These are phyloP conservation scores for Kuraishia capsulata DNA, from an alignment of 805 yeast genomes.

Conservation along the genomic window DNA sequence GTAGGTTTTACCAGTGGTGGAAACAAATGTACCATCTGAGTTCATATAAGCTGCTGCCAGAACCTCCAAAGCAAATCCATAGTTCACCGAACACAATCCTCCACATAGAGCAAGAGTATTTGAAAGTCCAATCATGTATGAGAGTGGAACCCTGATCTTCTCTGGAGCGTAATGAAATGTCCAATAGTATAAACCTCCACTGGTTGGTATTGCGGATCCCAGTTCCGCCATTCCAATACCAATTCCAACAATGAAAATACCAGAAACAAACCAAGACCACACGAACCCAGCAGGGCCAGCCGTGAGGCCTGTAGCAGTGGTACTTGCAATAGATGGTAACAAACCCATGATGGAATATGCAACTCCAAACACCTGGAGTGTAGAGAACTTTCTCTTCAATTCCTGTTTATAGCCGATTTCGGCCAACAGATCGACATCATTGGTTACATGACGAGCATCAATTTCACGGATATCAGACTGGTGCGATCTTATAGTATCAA, in stretches of 20 bases:
- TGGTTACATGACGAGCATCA: slow-evolving; percentile 16
- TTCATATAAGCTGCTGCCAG: slow-evolving; percentile 32
- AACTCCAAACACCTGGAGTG: slow-evolving; percentile 51
- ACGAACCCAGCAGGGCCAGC: slow-evolving; percentile 54
- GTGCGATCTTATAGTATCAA: slow-evolving; percentile 3
- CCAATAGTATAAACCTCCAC: slow-evolving; percentile 55
- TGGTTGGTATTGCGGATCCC: slow-evolving; percentile 52
- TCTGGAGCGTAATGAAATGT: slow-evolving; percentile 34
- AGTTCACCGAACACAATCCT: slow-evolving; percentile 32
- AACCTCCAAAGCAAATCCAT: slow-evolving; percentile 34
- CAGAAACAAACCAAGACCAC: slow-evolving; percentile 47
- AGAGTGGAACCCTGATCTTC: slow-evolving; percentile 24
- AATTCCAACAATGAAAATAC: slow-evolving; percentile 40
- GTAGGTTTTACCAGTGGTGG: slow-evolving; percentile 28
- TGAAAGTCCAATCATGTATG: slow-evolving; percentile 33
- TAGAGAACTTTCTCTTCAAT: slow-evolving; percentile 47
- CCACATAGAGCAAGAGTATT: slow-evolving; percentile 32
- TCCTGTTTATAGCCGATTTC: slow-evolving; percentile 62
- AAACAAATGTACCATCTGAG: slow-evolving; percentile 28
- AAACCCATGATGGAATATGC: slow-evolving; percentile 58
- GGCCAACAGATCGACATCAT: slow-evolving; percentile 27
- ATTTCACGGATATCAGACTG: slow-evolving; percentile 10
- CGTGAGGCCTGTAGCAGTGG: slow-evolving; percentile 44
- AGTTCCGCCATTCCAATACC: slow-evolving; percentile 54
- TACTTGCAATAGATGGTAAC: slow-evolving; percentile 55